Evolutionary conservation across 768 basidiomycete species (phyloP).

Genomic region (Gyrodon lividus): DNA sequence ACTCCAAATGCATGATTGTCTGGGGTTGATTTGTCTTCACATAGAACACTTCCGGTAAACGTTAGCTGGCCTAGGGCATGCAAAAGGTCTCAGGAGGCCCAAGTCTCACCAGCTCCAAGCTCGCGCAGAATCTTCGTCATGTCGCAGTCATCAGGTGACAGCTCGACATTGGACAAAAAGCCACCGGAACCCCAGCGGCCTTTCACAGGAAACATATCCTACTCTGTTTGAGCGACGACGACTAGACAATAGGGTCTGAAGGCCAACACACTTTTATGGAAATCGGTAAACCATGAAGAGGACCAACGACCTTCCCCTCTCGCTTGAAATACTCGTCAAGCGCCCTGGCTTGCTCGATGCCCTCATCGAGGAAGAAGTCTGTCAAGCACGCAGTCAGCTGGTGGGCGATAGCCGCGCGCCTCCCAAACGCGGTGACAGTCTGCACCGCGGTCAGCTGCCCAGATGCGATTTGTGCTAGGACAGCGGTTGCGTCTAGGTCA

Average conservation of each 20-base stretch:
- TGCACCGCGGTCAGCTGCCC: conserved; percentile 38
- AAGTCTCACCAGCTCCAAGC: conserved; percentile 40
- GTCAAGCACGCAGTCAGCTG: conserved; percentile 42
- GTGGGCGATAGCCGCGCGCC: conserved; percentile 54
- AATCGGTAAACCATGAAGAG: conserved; percentile 42
- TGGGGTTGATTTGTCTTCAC: conserved; percentile 46
- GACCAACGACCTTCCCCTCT: conserved; percentile 41
- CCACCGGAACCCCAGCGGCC: conserved; percentile 39
- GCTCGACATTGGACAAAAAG: conserved; percentile 28
- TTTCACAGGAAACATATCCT: conserved; percentile 43
- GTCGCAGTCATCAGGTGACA: conserved; percentile 24
- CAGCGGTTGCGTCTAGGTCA: conserved; percentile 35
- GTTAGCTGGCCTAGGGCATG: conserved; percentile 5
- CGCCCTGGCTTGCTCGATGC: conserved; percentile 36
- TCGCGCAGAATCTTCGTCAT: conserved; percentile 39
- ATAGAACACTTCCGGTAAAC: conserved; percentile 36
- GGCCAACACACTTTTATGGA: conserved; percentile 37
- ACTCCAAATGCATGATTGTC: conserved; percentile 40
- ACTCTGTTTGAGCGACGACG: not conserved
- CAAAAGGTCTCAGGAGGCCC: not conserved
- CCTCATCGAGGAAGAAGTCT: conserved; percentile 47
- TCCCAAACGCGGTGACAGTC: conserved; percentile 43
- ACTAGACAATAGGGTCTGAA: not conserved
- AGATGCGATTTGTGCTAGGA: conserved; percentile 28
- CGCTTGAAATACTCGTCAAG: conserved; percentile 39